phyloP scores from a whole-genome alignment of 805 yeast genomes.

The Schizosaccharomyces pombe region ASM294v3 CU329670.1:1330001-1330500 shows the following conservation, averaged over 20 bases:
- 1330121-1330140: slow-evolving; percentile 85
- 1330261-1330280: slow-evolving; percentile 12
- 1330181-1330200: slow-evolving; percentile 80
- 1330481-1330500: slow-evolving; percentile 88
- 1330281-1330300: slow-evolving; percentile 24
- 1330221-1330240: slow-evolving; percentile 51
- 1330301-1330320: slow-evolving; percentile 41
- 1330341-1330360: slow-evolving; percentile 26
- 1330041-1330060: slow-evolving; percentile 77
- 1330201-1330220: slow-evolving; percentile 75
- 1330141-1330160: slow-evolving; percentile 49
- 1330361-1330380: slow-evolving; percentile 31
- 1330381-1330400: slow-evolving; percentile 79
- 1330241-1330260: slow-evolving; percentile 25
- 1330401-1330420: slow-evolving; percentile 80
- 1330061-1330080: background rate
- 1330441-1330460: slow-evolving; percentile 22
- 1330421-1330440: slow-evolving; percentile 23
- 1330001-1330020: slow-evolving; percentile 98
- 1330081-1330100: slow-evolving; percentile 4
- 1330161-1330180: slow-evolving; percentile 72
- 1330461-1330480: slow-evolving; percentile 74
- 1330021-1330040: slow-evolving; percentile 96
- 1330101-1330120: slow-evolving; percentile 49
- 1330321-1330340: slow-evolving; percentile 36